Conservation (phyloP, 331 rosid species). For the Cydonia oblonga region DNA sequence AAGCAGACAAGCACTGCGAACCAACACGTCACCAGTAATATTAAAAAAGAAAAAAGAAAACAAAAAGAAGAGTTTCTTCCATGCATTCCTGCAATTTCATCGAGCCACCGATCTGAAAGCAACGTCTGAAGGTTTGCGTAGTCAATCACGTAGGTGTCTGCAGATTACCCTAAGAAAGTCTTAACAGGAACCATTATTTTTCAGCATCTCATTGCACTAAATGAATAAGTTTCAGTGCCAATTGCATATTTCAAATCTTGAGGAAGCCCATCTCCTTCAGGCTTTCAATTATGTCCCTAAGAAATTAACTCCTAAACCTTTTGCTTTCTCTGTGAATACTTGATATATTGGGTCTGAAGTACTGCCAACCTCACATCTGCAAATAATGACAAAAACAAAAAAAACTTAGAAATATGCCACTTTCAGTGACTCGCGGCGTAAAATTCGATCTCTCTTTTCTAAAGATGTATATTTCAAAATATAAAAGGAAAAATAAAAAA, state of each 20-base stretch:
- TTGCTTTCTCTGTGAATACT: slow-evolving; percentile 23
- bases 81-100: neutral
- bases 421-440: neutral
- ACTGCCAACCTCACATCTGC: slow-evolving; percentile 19
- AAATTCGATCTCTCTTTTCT: too few relatives aligned
- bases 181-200: neutral
- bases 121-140: neutral
- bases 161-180: neutral
- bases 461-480: too few relatives aligned
- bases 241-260: slow-evolving; percentile 7
- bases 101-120: neutral
- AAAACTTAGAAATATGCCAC: neutral
- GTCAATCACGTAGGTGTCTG: neutral
- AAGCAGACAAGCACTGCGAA: too few relatives aligned
- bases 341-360: slow-evolving; percentile 8
- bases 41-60: too few relatives aligned
- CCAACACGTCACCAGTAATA: too few relatives aligned
- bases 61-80: too few relatives aligned
- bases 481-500: too few relatives aligned
- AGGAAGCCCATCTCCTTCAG: slow-evolving; percentile 23
- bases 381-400: neutral
- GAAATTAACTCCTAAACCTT: slow-evolving; percentile 24
- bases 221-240: neutral
- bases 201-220: too few relatives aligned
- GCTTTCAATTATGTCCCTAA: slow-evolving; percentile 16